Percentiles rank a stretch among this genome's conserved stretches.
Evolutionary conservation across 169 alveolate genomes (phyloP).

Genomic region (Cystoisospora suis): DNA sequence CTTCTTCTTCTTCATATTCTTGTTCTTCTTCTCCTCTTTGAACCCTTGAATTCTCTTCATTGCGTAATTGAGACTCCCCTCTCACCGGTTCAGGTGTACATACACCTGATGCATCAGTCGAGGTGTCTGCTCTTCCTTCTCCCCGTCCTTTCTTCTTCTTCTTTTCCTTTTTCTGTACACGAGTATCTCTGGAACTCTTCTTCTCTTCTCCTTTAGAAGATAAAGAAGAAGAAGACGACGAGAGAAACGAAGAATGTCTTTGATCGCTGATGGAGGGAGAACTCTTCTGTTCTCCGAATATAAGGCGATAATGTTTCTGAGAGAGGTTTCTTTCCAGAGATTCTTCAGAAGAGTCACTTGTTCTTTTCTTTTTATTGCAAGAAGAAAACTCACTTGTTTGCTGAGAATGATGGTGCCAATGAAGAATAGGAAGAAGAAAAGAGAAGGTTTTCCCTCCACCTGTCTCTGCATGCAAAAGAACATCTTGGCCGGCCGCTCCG

Average conservation of each 20-base stretch:
- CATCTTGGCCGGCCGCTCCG: constrained; percentile 88
- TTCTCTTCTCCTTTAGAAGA: too few species aligned
- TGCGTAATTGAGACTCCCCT: too few species aligned
- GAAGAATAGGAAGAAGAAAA: constrained; percentile 87
- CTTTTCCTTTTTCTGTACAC: not conserved
- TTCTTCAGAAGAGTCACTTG: not conserved
- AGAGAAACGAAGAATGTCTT: too few species aligned
- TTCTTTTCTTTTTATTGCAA: constrained; percentile 83
- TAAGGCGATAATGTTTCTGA: too few species aligned
- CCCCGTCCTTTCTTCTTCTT: not conserved
- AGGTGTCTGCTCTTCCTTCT: not conserved
- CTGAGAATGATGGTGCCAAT: constrained; percentile 27
- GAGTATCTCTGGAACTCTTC: not conserved
- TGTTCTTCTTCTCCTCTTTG: not conserved
- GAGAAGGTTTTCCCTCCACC: constrained; percentile 98
- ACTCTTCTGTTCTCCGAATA: too few species aligned
- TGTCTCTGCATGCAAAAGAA: constrained; percentile 91
- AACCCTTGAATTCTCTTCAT: too few species aligned
- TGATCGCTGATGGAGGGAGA: not conserved
- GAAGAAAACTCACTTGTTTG: too few species aligned
- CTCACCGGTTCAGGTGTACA: too few species aligned
- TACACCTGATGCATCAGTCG: not conserved
- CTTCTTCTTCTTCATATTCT: not conserved
- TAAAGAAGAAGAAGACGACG: too few species aligned
- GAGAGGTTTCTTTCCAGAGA: too few species aligned